Conservation (phyloP, 495 filamentous ascomycete species). For the Rostrohypoxylon terebratum region DNA sequence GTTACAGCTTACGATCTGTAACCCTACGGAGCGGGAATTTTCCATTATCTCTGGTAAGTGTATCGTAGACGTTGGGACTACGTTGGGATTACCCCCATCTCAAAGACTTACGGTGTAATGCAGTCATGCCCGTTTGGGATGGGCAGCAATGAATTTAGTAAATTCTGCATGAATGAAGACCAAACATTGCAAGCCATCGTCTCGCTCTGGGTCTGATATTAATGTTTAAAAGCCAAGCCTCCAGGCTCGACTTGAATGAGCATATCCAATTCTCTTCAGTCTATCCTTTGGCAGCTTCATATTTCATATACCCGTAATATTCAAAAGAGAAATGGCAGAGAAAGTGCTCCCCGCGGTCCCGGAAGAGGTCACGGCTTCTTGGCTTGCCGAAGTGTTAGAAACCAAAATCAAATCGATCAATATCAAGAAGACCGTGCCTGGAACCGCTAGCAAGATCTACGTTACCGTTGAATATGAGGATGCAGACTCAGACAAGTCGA, state of each 20-base stretch:
- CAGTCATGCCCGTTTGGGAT: slow-evolving; percentile 1
- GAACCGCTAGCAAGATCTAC: slow-evolving; percentile 46
- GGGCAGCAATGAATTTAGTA: slow-evolving; percentile 2
- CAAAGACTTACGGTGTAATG: slow-evolving; percentile 6
- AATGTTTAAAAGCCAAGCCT: slow-evolving; percentile 5
- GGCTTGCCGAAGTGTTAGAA: slow-evolving; percentile 41
- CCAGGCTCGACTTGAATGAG: background rate
- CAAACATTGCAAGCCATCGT: background rate
- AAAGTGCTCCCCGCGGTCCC: slow-evolving; percentile 28
- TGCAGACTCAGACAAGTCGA: background rate
- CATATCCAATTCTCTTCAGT: background rate
- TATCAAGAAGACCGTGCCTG: slow-evolving; percentile 33
- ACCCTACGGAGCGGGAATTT: background rate
- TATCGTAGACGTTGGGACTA: background rate
- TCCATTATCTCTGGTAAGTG: background rate
- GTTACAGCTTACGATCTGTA: slow-evolving; percentile 9
- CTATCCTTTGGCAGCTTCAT: background rate
- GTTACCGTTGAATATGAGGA: slow-evolving; percentile 43
- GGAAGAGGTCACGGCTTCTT: slow-evolving; percentile 44
- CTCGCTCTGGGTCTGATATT: background rate
- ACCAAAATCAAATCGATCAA: slow-evolving; percentile 42
- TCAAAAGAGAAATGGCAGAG: slow-evolving; percentile 7
- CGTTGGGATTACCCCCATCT: slow-evolving; percentile 4
- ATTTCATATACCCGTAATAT: slow-evolving; percentile 2
- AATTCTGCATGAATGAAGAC: slow-evolving; percentile 9